Percentiles rank a stretch among this genome's conserved stretches.
Conservation (phyloP, 2,329 filamentous ascomycete genomes). For the Aaosphaeria pasadenensis region DNA sequence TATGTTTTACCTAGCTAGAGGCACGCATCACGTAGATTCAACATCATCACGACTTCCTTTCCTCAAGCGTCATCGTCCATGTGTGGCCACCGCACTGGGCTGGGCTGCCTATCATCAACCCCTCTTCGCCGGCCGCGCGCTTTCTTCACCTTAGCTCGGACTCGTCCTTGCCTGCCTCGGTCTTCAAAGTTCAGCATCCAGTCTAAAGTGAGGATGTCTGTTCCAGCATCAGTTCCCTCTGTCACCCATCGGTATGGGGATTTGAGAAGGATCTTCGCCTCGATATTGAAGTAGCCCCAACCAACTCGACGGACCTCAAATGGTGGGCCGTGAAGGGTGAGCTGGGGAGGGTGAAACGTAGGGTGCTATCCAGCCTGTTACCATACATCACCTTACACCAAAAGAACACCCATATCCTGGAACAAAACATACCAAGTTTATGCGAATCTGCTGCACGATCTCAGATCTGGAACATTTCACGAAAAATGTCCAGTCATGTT, state of each 20-base stretch:
- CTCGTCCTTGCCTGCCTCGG: slow-evolving; percentile 39
- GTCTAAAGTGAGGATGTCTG: slow-evolving; percentile 35
- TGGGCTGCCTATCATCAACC: slow-evolving; percentile 13
- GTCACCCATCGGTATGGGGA: slow-evolving; percentile 44
- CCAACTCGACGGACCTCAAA: slow-evolving; percentile 41
- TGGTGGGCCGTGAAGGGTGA: slow-evolving; percentile 35
- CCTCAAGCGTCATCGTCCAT: slow-evolving; percentile 2
- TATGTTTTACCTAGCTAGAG: too few relatives aligned
- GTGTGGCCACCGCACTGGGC: slow-evolving; percentile 4
- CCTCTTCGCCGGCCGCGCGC: slow-evolving; percentile 11
- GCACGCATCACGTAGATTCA: neutral
- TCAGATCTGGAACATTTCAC: slow-evolving; percentile 42
- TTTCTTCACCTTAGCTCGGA: slow-evolving; percentile 40
- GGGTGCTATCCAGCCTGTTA: slow-evolving; percentile 32
- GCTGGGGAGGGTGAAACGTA: slow-evolving; percentile 38
- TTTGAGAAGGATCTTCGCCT: slow-evolving; percentile 41
- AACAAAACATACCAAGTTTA: slow-evolving; percentile 23
- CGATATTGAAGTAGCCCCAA: slow-evolving; percentile 44
- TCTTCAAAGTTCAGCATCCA: slow-evolving; percentile 45
- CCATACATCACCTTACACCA: neutral
- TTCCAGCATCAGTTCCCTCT: slow-evolving; percentile 30
- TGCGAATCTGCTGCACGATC: slow-evolving; percentile 44
- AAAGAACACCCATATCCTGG: neutral
- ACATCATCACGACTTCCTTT: neutral
- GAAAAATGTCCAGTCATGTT: slow-evolving; percentile 48